phyloP scores from a whole-genome alignment of 73 alveolate genomes.

The Stentor roeselii region DNA sequence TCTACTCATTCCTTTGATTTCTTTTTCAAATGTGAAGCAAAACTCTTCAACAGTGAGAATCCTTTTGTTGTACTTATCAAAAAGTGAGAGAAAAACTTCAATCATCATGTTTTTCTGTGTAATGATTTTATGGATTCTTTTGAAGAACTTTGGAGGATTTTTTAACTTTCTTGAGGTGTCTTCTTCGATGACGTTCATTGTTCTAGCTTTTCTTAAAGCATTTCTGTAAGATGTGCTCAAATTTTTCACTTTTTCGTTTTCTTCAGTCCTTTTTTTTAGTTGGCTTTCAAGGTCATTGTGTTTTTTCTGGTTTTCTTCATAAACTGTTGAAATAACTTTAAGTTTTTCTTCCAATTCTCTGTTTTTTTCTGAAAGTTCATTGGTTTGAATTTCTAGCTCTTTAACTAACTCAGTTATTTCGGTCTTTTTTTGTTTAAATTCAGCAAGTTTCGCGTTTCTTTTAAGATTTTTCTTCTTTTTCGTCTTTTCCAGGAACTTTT shows the following conservation, averaged over 20 bases:
- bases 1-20: not conserved
- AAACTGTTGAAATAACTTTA: not conserved
- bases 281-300: not conserved
- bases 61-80: conserved; percentile 8
- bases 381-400: not conserved
- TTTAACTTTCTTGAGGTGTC: not conserved
- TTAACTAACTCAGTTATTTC: not conserved
- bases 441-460: not conserved
- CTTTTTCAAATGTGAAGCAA: not conserved
- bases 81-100: conserved; percentile 2
- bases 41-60: not conserved
- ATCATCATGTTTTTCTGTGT: conserved; percentile 14
- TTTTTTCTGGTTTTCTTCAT: not conserved
- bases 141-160: conserved; percentile 21
- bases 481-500: not conserved
- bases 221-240: not conserved
- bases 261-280: not conserved
- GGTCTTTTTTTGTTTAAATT: not conserved
- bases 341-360: not conserved
- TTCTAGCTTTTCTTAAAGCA: not conserved
- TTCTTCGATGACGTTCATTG: not conserved
- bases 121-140: not conserved
- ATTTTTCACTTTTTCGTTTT: not conserved
- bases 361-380: too few relatives aligned
- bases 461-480: too few relatives aligned